Percentiles rank a stretch among this genome's conserved stretches.
Conservation (phyloP, 1,284 basidiomycete species). For the Neolentinus lepideus region DNA sequence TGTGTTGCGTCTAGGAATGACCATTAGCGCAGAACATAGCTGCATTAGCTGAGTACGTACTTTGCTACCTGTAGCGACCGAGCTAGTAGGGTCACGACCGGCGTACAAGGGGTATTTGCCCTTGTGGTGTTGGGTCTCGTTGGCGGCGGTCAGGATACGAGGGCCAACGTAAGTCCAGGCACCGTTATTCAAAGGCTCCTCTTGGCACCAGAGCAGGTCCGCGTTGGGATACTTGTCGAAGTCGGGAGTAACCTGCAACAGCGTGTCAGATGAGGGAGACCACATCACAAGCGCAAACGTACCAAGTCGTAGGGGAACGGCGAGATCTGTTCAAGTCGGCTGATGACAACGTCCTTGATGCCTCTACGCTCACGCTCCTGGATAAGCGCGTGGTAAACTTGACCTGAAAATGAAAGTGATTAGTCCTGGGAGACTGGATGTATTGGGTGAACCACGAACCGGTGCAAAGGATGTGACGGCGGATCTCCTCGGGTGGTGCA, state of each 20-base stretch:
- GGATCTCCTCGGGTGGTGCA: conserved; percentile 80
- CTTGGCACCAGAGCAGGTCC: conserved; percentile 88
- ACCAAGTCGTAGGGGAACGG: conserved; percentile 95
- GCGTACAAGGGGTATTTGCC: conserved; percentile 85
- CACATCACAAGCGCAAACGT: conserved; percentile 16
- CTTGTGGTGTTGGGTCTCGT: conserved; percentile 86
- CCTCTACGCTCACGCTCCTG: conserved; percentile 86
- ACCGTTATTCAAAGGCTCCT: conserved; percentile 90
- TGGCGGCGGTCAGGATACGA: conserved; percentile 76
- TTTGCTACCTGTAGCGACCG: conserved; percentile 89
- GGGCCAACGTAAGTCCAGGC: conserved; percentile 93
- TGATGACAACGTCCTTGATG: conserved; percentile 91
- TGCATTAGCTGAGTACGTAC: conserved; percentile 24
- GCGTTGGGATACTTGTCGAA: conserved; percentile 96
- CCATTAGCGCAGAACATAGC: conserved; percentile 9
- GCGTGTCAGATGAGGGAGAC: conserved; percentile 8
- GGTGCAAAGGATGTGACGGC: conserved; percentile 86
- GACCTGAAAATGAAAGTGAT: conserved; percentile 42
- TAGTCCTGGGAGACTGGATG: conserved; percentile 1
- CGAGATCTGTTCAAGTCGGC: conserved; percentile 89
- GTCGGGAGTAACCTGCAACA: conserved; percentile 67
- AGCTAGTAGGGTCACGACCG: conserved; percentile 82
- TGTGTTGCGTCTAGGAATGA: conserved; percentile 54
- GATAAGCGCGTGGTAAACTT: conserved; percentile 89
- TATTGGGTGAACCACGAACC: conserved; percentile 29